phyloP scores from a whole-genome alignment of 441 rosid genomes.

The Arabidopsis lyrata region DNA sequence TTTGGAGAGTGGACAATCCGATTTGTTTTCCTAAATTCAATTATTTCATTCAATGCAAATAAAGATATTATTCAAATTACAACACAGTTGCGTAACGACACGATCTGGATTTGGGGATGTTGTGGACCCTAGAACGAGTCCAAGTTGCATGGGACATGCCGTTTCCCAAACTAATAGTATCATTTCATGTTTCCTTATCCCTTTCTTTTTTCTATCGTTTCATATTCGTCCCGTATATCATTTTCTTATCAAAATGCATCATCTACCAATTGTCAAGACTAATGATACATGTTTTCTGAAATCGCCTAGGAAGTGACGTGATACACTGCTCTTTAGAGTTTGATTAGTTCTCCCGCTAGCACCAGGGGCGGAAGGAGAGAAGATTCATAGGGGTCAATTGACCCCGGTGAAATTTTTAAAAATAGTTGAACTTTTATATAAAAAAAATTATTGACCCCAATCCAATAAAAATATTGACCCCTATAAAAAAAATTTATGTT shows the following conservation, averaged over 20 bases:
- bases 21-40: neutral
- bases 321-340: neutral
- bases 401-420: too few species aligned
- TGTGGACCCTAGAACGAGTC: slow-evolving; percentile 30
- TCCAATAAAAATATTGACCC: too few species aligned
- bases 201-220: neutral
- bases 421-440: too few species aligned
- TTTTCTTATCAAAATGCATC: neutral
- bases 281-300: neutral
- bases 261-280: neutral
- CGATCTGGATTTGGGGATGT: slow-evolving; percentile 5
- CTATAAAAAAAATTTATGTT: too few species aligned
- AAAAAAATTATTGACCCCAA: too few species aligned
- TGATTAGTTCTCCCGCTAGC: too few species aligned
- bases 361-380: too few species aligned
- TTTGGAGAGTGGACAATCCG: slow-evolving; percentile 1
- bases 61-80: neutral
- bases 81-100: neutral
- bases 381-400: too few species aligned
- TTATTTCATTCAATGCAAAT: neutral
- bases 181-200: neutral
- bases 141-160: slow-evolving; percentile 38
- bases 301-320: neutral
- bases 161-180: neutral
- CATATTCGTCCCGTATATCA: neutral